Evolutionary conservation across 2,329 filamentous ascomycete genomes (phyloP), one percentile per base, ranked within the genome.

Genomic region (Xylariaceae sp.): DNA sequence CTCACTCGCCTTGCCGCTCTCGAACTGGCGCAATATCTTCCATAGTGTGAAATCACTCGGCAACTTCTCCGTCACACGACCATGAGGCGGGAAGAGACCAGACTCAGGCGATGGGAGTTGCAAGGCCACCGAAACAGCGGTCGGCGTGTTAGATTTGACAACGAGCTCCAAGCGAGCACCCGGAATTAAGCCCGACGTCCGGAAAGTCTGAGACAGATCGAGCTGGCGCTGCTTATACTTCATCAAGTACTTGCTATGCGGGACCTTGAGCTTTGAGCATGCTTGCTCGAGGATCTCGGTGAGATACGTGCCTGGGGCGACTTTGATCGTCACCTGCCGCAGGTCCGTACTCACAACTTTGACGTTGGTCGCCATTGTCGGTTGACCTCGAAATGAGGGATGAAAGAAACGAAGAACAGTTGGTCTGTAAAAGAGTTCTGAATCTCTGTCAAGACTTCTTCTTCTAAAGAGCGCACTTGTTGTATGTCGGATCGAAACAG

Each of bases 111-210:
- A 81, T 2, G 91, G 90, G 34, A 97, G 78, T 71, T 96, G 90
- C 10, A 99, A 78, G n/a, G 90, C 93, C 48, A 99, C 88, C 47
- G 88, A 92, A 58, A 99, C 88, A 52, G 88, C 88, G 1, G 90
- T 88, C 0, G 92, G 88, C 0, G 92, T 94, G 59, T 90, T 89
- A 51, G 92, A 94, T 60, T 88, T 87, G 71, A 90, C 87, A 18
- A 97, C 88, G 53, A 99, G 88, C 71, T 97, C 92, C 60, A 99
- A 85, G 72, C 95, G 96, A 60, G 94, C 93, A 62, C 94, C 94
- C 44, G 90, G 84, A 10, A 83, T 80, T 4, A 99, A 86, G 53
- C 92, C 90, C 4, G 92, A 88, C 34, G 93, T 85, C 52, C 93
- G 87, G 72, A 92, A 90, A 48, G 90, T 88, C 58, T 91, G 82